Base-by-base conservation (phyloP, 345 rosid species). In the Streptanthus diversifolius region DNA sequence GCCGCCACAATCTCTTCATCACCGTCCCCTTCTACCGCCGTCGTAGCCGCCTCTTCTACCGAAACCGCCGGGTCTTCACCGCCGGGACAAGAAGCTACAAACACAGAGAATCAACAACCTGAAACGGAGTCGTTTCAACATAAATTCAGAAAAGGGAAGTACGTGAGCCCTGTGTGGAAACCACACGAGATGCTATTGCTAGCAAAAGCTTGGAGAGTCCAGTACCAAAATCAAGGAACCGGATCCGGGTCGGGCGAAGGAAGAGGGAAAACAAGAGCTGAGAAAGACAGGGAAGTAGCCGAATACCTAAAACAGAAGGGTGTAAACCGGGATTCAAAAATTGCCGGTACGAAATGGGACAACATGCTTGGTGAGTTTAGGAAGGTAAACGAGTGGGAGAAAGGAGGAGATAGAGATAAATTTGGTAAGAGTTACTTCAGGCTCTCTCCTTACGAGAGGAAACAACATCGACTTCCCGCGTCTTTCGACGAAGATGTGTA, bases 311-410 rank as follows among this genome's bases (percentile, higher is more conserved):
- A 86, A 78, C 83, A 81, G 22, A 93, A 95, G 15, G 98, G 96
- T 2, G 76, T 95, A 17, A 88, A 81, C 61, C 82, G 99, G 60
- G 99, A 95, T 66, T 84, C 98, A 3, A 95, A 95, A 79, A 95
- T 96, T 3, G 95, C 99, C 8, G 96, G 98, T 29, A 95, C 99
- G 8, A 95, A 95, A 68, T 95, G 99, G 99, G 99, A 95, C 77
- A 95, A 95, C 72, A 95, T 95, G 99, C 79, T 95, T 68, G 99
- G 99, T 11, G 99, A 95, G 80, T 95, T 91, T 40, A 81, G 98
- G 70, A 95, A 91, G 68, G 99, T 95, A 3, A 83, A 85, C 66
- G 99, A 95, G 47, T 95, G 99, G 99, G 99, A 95, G 61, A 87
- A 86, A 77, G 90, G 93, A 0, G 86, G 85, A 5, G 96, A 87